Evolutionary conservation across 2,329 filamentous ascomycete genomes (phyloP).

Genomic region (Parasarocladium wereldwijsianum): DNA sequence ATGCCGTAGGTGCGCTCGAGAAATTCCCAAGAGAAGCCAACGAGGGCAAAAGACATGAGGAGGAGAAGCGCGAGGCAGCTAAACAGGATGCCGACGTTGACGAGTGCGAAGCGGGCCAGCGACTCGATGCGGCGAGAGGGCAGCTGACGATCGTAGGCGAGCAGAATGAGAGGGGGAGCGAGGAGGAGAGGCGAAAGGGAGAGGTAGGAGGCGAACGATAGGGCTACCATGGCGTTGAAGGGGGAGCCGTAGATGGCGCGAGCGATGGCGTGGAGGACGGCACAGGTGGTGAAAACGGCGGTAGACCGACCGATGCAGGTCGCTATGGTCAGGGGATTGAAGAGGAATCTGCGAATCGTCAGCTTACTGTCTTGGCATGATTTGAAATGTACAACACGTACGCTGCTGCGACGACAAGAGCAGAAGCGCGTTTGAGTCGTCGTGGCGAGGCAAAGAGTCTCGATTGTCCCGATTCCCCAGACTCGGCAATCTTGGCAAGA

Average conservation of each 20-base stretch:
- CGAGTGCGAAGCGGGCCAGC: conserved; percentile 33
- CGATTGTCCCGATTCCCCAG: conserved; percentile 62
- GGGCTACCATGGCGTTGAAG: conserved; percentile 65
- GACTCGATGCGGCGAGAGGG: conserved; percentile 20
- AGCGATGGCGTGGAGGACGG: conserved; percentile 70
- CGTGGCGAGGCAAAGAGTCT: conserved; percentile 66
- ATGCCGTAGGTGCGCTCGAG: conserved; percentile 82
- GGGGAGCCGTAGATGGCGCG: conserved; percentile 63
- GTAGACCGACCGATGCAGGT: conserved; percentile 86
- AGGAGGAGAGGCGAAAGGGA: conserved; percentile 85
- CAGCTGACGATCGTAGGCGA: conserved; percentile 57
- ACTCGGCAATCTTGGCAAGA: conserved; percentile 65
- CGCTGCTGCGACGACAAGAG: conserved; percentile 64
- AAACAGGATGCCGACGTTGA: conserved; percentile 36
- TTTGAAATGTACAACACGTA: conserved; percentile 25
- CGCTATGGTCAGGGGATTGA: conserved; percentile 87
- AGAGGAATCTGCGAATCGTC: conserved; percentile 52
- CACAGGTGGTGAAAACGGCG: conserved; percentile 75
- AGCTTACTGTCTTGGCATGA: background rate
- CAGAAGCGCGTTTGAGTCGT: conserved; percentile 59
- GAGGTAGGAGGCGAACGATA: conserved; percentile 79
- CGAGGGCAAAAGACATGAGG: conserved; percentile 56
- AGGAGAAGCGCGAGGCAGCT: conserved; percentile 48
- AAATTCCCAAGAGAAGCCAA: conserved; percentile 74
- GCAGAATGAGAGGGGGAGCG: conserved; percentile 64